A percentile compares a stretch with the other conserved stretches of the same genome.
phyloP scores from a whole-genome alignment of 2,329 filamentous ascomycete genomes.

The Sporothrix pseudoabietina region DNA sequence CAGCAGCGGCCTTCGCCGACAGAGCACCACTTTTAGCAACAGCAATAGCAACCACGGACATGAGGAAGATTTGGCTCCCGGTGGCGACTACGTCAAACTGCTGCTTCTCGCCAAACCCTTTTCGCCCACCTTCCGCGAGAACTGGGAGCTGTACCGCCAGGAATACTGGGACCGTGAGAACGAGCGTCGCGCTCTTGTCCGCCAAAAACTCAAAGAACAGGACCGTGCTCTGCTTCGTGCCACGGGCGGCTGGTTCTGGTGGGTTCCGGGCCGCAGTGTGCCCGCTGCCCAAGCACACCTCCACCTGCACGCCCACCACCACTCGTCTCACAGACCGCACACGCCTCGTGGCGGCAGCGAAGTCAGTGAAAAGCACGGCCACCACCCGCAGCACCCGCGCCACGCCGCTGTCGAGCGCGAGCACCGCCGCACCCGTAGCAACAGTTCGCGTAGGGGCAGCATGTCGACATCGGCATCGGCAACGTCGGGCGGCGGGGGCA shows the following conservation, averaged over 20 bases:
- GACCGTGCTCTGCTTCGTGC: slow-evolving; percentile 69
- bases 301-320: slow-evolving; percentile 6
- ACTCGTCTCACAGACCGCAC: slow-evolving; percentile 17
- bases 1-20: neutral
- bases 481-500: slow-evolving; percentile 38
- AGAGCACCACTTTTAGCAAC: slow-evolving; percentile 23
- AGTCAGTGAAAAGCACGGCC: slow-evolving; percentile 40
- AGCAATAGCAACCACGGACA: slow-evolving; percentile 51
- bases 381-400: slow-evolving; percentile 48
- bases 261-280: slow-evolving; percentile 68
- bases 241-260: slow-evolving; percentile 78
- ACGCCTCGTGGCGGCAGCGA: slow-evolving; percentile 30
- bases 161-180: slow-evolving; percentile 99
- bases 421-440: slow-evolving; percentile 54
- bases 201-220: slow-evolving; percentile 67
- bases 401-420: slow-evolving; percentile 50
- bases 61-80: slow-evolving; percentile 87
- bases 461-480: slow-evolving; percentile 39
- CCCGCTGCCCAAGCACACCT: neutral
- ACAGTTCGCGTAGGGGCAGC: slow-evolving; percentile 56
- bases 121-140: slow-evolving; percentile 89
- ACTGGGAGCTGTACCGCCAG: slow-evolving; percentile 91
- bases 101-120: slow-evolving; percentile 92
- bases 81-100: slow-evolving; percentile 89
- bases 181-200: slow-evolving; percentile 74